phyloP scores from a whole-genome alignment of 2,329 filamentous ascomycete species.

The Fusarium multiceps region DNA sequence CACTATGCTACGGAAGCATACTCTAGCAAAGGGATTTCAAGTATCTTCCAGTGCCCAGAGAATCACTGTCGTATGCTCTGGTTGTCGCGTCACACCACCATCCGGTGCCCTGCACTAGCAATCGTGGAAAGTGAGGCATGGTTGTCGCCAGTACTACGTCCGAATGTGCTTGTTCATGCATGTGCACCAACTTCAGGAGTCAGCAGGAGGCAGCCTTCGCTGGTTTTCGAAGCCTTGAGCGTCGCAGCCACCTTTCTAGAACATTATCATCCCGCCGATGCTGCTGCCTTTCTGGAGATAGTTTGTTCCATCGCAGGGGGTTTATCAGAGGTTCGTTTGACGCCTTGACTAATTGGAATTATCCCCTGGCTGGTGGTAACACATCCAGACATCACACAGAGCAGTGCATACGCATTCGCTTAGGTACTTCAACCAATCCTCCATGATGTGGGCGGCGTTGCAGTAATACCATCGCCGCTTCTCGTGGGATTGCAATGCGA shows the following conservation, averaged over 20 bases:
- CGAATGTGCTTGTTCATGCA: conserved; percentile 25
- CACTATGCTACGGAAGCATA: conserved; percentile 11
- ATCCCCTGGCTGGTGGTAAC: conserved; percentile 18
- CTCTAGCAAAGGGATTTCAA: background rate
- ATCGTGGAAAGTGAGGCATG: conserved; percentile 17
- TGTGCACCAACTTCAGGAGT: conserved; percentile 12
- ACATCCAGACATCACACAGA: conserved; percentile 13
- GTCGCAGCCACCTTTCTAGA: conserved; percentile 39
- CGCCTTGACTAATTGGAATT: conserved; percentile 13
- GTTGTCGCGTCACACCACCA: conserved; percentile 31
- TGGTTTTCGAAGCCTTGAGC: conserved; percentile 25
- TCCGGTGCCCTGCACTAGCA: conserved; percentile 14
- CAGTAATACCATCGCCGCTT: background rate
- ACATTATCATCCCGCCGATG: conserved; percentile 14
- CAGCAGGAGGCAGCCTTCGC: conserved; percentile 17
- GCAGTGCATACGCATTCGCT: conserved; percentile 6
- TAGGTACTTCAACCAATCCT: background rate
- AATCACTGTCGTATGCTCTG: conserved; percentile 8
- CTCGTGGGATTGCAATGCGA: background rate
- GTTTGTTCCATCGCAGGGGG: background rate
- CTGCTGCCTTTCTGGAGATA: conserved; percentile 11
- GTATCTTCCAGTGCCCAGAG: background rate
- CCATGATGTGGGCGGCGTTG: background rate
- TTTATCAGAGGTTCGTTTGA: conserved; percentile 14
- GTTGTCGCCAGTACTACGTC: background rate